These are phyloP conservation scores for Fraxinus quadrangulata DNA, from an alignment of 257 asterid species.

Conservation along the genomic window DNA sequence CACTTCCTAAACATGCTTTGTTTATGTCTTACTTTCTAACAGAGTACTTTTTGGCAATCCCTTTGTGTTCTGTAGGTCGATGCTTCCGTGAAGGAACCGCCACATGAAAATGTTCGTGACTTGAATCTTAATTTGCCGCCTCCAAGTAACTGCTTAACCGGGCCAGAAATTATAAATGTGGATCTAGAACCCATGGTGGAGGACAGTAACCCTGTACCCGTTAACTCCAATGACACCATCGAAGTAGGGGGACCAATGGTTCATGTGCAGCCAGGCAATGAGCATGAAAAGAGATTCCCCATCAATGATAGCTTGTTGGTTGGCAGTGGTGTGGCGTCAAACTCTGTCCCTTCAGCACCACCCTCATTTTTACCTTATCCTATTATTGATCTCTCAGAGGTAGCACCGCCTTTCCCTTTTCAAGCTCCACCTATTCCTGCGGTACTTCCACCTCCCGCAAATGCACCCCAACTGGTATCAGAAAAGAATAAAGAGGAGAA, in stretches of 20 bases:
- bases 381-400: neutral
- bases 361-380: conserved; percentile 32
- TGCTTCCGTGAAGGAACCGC: conserved; percentile 41
- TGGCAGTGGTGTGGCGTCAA: conserved; percentile 29
- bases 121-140: conserved; percentile 86
- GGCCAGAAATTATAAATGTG: conserved; percentile 38
- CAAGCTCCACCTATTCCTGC: conserved; percentile 8
- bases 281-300: conserved; percentile 77
- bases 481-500: conserved; percentile 47
- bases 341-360: conserved; percentile 17
- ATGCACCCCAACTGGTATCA: conserved; percentile 21
- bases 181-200: conserved; percentile 38
- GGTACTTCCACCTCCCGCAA: conserved; percentile 1
- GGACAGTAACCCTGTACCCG: conserved; percentile 31
- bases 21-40: neutral
- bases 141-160: conserved; percentile 28
- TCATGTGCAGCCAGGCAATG: conserved; percentile 38
- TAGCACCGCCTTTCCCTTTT: neutral
- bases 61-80: conserved; percentile 55
- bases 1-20: neutral
- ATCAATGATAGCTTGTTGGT: conserved; percentile 66
- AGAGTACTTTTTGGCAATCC: neutral
- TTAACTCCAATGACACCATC: conserved; percentile 29
- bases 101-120: conserved; percentile 45
- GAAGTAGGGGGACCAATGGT: conserved; percentile 39